Evolutionary conservation across 2,329 filamentous ascomycete species (phyloP).

Genomic region (Arthroderma sp.): DNA sequence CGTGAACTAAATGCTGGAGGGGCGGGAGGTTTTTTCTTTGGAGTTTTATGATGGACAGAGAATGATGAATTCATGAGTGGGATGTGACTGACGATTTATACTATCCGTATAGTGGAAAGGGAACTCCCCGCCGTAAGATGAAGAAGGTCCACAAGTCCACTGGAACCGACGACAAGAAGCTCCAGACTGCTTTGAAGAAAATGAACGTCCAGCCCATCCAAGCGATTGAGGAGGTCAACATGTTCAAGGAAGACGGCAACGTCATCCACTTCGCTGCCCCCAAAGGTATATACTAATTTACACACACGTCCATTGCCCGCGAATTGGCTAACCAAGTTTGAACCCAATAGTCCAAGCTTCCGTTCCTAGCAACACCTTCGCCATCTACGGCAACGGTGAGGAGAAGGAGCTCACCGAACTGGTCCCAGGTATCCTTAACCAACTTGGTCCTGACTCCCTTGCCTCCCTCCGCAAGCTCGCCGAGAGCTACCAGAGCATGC

Average conservation of each 20-base stretch:
- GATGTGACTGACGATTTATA: background rate
- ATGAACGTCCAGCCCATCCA: conserved; percentile 99
- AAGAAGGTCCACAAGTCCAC: conserved; percentile 94
- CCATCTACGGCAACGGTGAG: conserved; percentile 97
- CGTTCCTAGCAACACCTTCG: conserved; percentile 96
- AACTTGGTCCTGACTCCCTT: conserved; percentile 95
- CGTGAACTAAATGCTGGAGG: background rate
- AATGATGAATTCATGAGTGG: background rate
- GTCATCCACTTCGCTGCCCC: conserved; percentile 98
- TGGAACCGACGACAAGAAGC: conserved; percentile 98
- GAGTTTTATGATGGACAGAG: background rate
- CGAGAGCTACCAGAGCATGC: conserved; percentile 98
- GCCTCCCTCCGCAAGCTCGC: conserved; percentile 96
- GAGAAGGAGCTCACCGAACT: conserved; percentile 99
- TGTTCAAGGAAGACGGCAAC: conserved; percentile 99
- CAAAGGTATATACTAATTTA: conserved; percentile 59
- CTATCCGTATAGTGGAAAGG: conserved; percentile 63
- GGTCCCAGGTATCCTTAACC: conserved; percentile 97
- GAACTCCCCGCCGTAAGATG: conserved; percentile 91
- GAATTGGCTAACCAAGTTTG: background rate
- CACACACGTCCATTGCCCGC: background rate
- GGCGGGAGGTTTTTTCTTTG: background rate
- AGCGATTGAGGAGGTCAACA: conserved; percentile 99
- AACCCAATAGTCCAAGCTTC: conserved; percentile 70
- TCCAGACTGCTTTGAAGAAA: conserved; percentile 95